Evolutionary conservation across 1,139 yeast genomes (phyloP).

Genomic region (Arxiozyma slooffiae): DNA sequence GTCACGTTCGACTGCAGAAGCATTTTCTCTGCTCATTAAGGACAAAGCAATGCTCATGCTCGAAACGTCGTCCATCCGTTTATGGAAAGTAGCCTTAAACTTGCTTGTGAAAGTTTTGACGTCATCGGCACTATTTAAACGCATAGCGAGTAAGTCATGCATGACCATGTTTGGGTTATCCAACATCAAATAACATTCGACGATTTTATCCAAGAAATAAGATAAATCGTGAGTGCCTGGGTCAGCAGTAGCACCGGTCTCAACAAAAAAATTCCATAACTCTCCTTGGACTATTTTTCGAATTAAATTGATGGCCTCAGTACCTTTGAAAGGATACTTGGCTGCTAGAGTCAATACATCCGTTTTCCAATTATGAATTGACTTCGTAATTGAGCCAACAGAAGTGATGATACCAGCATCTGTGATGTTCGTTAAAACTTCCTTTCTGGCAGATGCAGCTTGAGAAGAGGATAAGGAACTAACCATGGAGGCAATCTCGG

Average conservation of each 20-base stretch:
- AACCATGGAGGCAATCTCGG: not conserved
- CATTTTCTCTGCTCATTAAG: not conserved
- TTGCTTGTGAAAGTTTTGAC: not conserved
- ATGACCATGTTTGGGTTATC: not conserved
- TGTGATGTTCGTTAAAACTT: not conserved
- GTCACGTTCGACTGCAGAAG: not conserved
- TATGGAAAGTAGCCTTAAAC: not conserved
- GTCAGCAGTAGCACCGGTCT: not conserved
- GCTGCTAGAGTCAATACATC: not conserved
- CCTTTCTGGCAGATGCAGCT: not conserved
- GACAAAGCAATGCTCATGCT: not conserved
- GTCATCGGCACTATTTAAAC: not conserved
- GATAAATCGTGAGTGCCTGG: not conserved
- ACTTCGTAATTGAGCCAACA: not conserved
- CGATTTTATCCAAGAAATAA: not conserved
- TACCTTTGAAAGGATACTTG: not conserved
- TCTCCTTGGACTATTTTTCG: not conserved
- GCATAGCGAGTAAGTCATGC: not conserved
- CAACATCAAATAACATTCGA: not conserved
- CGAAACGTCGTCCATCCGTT: not conserved
- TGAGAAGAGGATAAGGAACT: not conserved
- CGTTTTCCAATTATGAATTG: not conserved
- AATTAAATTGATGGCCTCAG: not conserved
- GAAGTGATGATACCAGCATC: not conserved
- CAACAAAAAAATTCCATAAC: not conserved